Evolutionary conservation across 75 land plant species (phyloP).

Genomic region (Cryptomeria japonica): DNA sequence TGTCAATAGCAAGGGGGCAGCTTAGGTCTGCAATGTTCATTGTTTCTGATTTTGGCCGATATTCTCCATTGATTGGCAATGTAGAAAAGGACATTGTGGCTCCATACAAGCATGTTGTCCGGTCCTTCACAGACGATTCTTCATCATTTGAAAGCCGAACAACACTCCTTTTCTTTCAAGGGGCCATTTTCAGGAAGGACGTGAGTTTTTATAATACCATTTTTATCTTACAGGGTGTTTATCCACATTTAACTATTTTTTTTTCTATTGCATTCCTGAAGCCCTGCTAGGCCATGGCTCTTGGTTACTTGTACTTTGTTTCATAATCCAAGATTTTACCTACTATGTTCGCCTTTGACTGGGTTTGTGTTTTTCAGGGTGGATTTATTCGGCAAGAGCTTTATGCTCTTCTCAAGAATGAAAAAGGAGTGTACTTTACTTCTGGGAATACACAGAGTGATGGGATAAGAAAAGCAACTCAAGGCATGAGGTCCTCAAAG

Average conservation of each 20-base stretch:
- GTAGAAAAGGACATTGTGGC: conserved; percentile 84
- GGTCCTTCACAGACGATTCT: conserved; percentile 25
- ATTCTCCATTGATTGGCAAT: conserved; percentile 63
- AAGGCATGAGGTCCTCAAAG: conserved; percentile 85
- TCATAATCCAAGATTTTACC: not conserved
- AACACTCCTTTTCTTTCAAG: conserved; percentile 75
- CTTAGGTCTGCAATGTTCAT: conserved; percentile 73
- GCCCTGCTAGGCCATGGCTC: not conserved
- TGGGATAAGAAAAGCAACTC: conserved; percentile 60
- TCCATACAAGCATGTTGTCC: conserved; percentile 85
- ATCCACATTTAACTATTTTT: not conserved
- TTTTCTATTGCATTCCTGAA: not conserved
- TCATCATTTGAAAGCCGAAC: conserved; percentile 52
- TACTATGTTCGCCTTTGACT: not conserved
- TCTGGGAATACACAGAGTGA: conserved; percentile 65
- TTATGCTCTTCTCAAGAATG: conserved; percentile 79
- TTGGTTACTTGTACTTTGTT: not conserved
- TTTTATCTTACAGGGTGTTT: not conserved
- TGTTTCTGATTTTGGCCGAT: conserved; percentile 88
- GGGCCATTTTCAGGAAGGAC: conserved; percentile 90
- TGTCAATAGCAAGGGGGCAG: conserved; percentile 56
- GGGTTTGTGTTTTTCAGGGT: conserved; percentile 51
- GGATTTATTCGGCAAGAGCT: conserved; percentile 86
- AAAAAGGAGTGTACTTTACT: conserved; percentile 70
- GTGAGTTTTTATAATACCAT: conserved; percentile 36